phyloP scores from a whole-genome alignment of 2,329 filamentous ascomycete genomes.

The Neoarthrinium moseri region DNA sequence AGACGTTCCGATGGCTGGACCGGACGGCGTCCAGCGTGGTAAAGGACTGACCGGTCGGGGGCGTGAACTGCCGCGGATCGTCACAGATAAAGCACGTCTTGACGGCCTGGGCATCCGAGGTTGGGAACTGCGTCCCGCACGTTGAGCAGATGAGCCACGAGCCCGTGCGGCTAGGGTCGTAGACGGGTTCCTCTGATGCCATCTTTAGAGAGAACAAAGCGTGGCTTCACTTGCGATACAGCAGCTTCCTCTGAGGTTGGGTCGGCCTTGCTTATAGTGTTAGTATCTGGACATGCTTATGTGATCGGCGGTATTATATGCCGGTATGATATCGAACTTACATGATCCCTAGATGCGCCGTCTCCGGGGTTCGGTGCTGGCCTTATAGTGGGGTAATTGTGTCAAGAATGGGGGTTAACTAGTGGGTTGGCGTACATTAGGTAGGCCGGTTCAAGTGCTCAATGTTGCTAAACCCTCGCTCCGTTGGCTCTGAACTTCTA shows the following conservation, averaged over 20 bases:
- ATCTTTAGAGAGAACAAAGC: background rate
- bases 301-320: background rate
- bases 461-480: no score
- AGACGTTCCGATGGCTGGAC: conserved; percentile 51
- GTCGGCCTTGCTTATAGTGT: background rate
- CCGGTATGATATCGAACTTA: background rate
- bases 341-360: background rate
- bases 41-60: conserved; percentile 63
- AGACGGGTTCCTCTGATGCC: background rate
- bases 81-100: conserved; percentile 70
- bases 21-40: conserved; percentile 53
- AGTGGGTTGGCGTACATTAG: no score
- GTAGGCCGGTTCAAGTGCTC: no score
- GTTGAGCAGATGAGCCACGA: conserved; percentile 59
- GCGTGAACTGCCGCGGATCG: conserved; percentile 70
- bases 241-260: no score
- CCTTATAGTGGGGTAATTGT: conserved; percentile 1
- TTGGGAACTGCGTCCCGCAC: conserved; percentile 70
- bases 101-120: conserved; percentile 43
- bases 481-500: no score
- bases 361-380: background rate
- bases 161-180: conserved; percentile 22
- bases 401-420: background rate
- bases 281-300: background rate
- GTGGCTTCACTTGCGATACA: background rate